These are phyloP conservation scores for Cyclotella cryptica DNA, from an alignment of 108 stramenopile genomes.

Conservation along the genomic window DNA sequence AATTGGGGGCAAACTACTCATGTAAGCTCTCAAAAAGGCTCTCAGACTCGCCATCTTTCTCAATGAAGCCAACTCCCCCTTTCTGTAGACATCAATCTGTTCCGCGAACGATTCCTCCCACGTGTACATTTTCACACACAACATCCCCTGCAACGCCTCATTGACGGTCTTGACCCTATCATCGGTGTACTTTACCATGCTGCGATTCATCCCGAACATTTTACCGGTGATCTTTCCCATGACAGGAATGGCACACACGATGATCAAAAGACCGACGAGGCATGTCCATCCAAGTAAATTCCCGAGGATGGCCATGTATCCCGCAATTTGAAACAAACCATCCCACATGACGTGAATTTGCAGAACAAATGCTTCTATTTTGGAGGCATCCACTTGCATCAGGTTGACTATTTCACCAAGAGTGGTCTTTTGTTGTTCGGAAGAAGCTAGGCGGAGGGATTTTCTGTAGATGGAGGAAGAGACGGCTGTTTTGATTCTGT, in stretches of 20 bases:
- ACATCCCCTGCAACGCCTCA: slow-evolving; percentile 92
- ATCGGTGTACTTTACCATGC: slow-evolving; percentile 82
- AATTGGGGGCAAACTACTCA: slow-evolving; percentile 64
- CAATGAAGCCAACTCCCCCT: slow-evolving; percentile 67
- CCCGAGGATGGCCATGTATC: slow-evolving; percentile 80
- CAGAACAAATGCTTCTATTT: slow-evolving; percentile 77
- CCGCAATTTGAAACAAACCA: slow-evolving; percentile 74
- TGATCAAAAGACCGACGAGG: slow-evolving; percentile 79
- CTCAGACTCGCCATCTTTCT: slow-evolving; percentile 62
- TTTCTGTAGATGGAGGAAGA: slow-evolving; percentile 86
- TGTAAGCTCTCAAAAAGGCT: slow-evolving; percentile 72
- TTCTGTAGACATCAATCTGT: slow-evolving; percentile 58
- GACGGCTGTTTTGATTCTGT: slow-evolving; percentile 63
- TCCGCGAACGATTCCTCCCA: slow-evolving; percentile 87
- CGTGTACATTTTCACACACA: slow-evolving; percentile 91
- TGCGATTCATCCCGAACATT: slow-evolving; percentile 74
- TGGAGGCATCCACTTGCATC: slow-evolving; percentile 93
- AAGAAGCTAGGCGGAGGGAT: slow-evolving; percentile 75
- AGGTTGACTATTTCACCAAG: slow-evolving; percentile 89
- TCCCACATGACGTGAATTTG: slow-evolving; percentile 83
- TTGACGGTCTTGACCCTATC: slow-evolving; percentile 85
- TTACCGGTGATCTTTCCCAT: slow-evolving; percentile 70
- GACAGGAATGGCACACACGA: slow-evolving; percentile 72
- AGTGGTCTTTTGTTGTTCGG: slow-evolving; percentile 70
- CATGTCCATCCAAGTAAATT: slow-evolving; percentile 77